Conservation (phyloP, 148 eudicot genomes). For the Suaeda aralocaspica region DNA sequence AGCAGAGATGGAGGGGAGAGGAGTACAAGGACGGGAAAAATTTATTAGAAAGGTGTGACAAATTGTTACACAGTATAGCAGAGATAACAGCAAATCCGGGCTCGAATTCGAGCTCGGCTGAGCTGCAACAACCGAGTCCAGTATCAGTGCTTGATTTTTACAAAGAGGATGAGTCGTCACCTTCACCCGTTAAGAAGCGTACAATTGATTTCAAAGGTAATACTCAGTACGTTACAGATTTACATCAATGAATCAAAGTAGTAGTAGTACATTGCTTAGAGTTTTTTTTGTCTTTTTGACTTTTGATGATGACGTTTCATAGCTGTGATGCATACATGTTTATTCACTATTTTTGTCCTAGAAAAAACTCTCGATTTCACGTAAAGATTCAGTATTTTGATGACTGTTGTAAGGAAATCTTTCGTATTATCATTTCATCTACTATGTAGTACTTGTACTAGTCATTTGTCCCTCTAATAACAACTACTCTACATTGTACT, state of each 20-base stretch:
- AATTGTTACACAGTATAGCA: constrained; percentile 70
- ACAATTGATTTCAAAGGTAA: constrained; percentile 85
- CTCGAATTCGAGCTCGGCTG: constrained; percentile 35
- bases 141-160: constrained; percentile 92
- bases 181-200: constrained; percentile 87
- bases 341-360: neutral
- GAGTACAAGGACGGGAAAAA: constrained; percentile 63
- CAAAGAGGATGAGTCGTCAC: constrained; percentile 83
- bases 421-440: neutral
- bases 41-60: constrained; percentile 74
- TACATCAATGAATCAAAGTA: too few relatives aligned
- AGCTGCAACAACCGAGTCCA: constrained; percentile 86
- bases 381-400: neutral
- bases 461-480: neutral
- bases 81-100: constrained; percentile 58
- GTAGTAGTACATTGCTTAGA: too few relatives aligned
- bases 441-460: neutral
- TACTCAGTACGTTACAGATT: neutral
- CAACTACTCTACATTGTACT: neutral
- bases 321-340: constrained; percentile 7
- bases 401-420: neutral
- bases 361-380: constrained; percentile 3
- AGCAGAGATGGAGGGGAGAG: constrained; percentile 61
- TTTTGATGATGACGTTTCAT: constrained; percentile 22
- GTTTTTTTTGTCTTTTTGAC: constrained; percentile 13